A percentile compares a stretch with the other conserved stretches of the same genome.
phyloP scores from a whole-genome alignment of 805 yeast species.

The Ogataea siamensis region DNA sequence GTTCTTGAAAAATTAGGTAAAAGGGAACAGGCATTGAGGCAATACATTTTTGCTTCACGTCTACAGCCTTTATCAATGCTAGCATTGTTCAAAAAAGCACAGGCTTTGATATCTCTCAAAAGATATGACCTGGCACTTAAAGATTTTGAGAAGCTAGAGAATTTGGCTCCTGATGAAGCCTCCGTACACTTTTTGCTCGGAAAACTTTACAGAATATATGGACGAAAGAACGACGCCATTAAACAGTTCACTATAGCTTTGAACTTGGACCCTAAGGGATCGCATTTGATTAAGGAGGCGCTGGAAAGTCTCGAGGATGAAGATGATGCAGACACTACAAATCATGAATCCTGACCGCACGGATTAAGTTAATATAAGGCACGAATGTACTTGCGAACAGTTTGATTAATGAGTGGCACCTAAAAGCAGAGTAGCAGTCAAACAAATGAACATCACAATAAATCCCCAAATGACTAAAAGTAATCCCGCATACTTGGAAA shows the following conservation, averaged over 20 bases:
- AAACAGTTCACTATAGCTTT: slow-evolving; percentile 85
- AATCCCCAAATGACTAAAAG: slow-evolving; percentile 66
- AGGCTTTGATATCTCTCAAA: slow-evolving; percentile 68
- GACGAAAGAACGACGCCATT: slow-evolving; percentile 73
- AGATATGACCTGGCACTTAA: slow-evolving; percentile 68
- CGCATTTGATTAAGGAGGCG: slow-evolving; percentile 81
- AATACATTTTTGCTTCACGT: slow-evolving; percentile 78
- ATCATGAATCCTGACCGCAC: slow-evolving; percentile 12
- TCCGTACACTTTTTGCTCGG: slow-evolving; percentile 89
- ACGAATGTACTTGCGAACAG: slow-evolving; percentile 10
- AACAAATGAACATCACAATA: slow-evolving; percentile 66
- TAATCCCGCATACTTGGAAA: slow-evolving; percentile 49
- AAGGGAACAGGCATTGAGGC: slow-evolving; percentile 68
- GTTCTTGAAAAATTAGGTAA: slow-evolving; percentile 76
- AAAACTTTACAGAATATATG: slow-evolving; percentile 74
- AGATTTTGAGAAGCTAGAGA: slow-evolving; percentile 69
- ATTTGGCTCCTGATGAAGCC: slow-evolving; percentile 91
- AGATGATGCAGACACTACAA: slow-evolving; percentile 17
- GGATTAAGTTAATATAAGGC: slow-evolving; percentile 10
- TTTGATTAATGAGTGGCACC: slow-evolving; percentile 30
- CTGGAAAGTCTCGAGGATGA: slow-evolving; percentile 49
- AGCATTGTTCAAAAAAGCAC: slow-evolving; percentile 87
- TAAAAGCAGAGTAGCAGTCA: slow-evolving; percentile 36
- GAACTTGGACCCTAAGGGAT: slow-evolving; percentile 89
- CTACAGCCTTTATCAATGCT: slow-evolving; percentile 83